Base-by-base conservation (phyloP, 2,329 filamentous ascomycete genomes). In the Parascedosporium putredinis region DNA sequence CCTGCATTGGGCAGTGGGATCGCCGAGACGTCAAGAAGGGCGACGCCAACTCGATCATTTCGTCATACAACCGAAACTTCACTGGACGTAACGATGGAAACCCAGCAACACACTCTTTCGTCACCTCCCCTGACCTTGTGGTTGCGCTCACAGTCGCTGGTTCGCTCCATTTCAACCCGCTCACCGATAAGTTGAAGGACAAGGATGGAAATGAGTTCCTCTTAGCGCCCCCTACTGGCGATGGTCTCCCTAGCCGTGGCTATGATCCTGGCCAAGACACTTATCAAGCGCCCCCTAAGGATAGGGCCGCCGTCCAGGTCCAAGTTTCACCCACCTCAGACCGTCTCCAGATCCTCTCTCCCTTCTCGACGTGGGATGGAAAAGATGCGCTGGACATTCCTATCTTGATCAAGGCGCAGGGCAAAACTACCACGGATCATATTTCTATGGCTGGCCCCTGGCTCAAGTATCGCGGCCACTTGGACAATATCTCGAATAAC, bases 401-500 rank as follows among this genome's bases (percentile, higher is more conserved):
- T 53, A 95, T 98, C 63, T 76, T 98, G 57, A 96, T 97, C 79
- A 98, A 98, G 83, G 79, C 84, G 56, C 71, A 93, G 71, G 91
- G 91, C 70, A 96, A 97, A 83, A 95, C 89, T 57, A 96, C 90
- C 56, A 95, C 90, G 56, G 90, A 95, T 66, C 89, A 95, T 75
- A 95, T 95, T 72, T 95, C 89, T 55, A 94, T 95, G 88, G 90
- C 89, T 58, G 89, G 90, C 58, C 89, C 90, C 55, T 95, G 90
- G 90, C 77, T 97, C 69, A 96, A 96, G 79, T 97, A 96, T 81
- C 88, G 91, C 79, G 91, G 91, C 55, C 91, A 97, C 68, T 79
- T 97, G 63, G 91, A 96, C 81, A 97, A 97, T 81, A 96, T 97
- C 74, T 96, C 90, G 66, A 96, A 97, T 83, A 97, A 97, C 81